Evolutionary conservation across 2,329 filamentous ascomycete species (phyloP), one percentile per base, ranked within the genome.

Genomic region (Penicillium fuscoglaucum): DNA sequence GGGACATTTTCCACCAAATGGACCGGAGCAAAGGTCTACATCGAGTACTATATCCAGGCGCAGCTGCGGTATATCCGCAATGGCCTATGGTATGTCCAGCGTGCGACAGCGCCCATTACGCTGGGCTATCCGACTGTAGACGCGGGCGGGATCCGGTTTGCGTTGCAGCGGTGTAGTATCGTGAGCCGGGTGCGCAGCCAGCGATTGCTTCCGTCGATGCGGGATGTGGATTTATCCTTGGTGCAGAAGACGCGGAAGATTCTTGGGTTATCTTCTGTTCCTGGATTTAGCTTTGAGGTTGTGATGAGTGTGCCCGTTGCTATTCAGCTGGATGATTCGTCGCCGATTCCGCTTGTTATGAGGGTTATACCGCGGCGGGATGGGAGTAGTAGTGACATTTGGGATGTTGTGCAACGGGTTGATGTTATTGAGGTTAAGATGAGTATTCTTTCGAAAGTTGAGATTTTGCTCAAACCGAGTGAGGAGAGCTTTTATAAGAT

Each of bases 211-310:
- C 76, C 76, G 0, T 72, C 68, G 0, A 70, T 70, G 65, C 66
- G 69, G 19, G 31, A 66, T 4, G 65, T 43, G 0, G 65, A 73
- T 7, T 48, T 78, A 12, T 68, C 69, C 0, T 66, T 78, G 33
- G 70, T 63, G 17, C 71, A 76, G 48, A 76, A 69, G 55, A 67
- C 70, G 0, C 70, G 68, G 12, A 69, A 70, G 31, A 51, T 76
- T 4, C 71, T 79, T 4, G 61, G 61, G 0, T 69, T 69, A 0
- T 70, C 73, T 10, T 74, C 68, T 12, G 67, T 74, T 1, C 77
- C 77, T 0, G 44, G 52, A 2, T 67, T 77, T 1, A 40, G 29
- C 0, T 77, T 71, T 35, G 47, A 62, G 0, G 19, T 74, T 1
- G 49, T 69, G 7, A 52, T 74, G 1, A 58, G 66, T 4, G 61